A percentile compares a stretch with the other conserved stretches of the same genome.
Evolutionary conservation across 2,329 filamentous ascomycete genomes (phyloP).

Genomic region (Hypoxylon rubiginosum): DNA sequence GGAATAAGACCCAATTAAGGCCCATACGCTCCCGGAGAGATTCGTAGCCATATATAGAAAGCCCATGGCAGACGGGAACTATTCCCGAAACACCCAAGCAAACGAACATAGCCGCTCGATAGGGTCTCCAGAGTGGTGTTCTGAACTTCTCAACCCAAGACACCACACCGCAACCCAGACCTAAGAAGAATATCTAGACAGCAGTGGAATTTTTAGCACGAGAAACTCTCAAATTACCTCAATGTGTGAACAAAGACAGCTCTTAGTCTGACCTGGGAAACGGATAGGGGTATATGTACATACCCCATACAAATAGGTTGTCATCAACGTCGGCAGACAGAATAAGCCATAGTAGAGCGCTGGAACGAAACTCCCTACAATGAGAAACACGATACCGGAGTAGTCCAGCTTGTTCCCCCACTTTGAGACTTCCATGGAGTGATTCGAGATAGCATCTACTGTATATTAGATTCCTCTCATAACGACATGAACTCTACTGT

Average conservation of each 20-base stretch:
- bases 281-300: conserved; percentile 52
- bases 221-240: background rate
- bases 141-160: conserved; percentile 87
- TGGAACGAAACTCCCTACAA: conserved; percentile 91
- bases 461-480: conserved; percentile 17
- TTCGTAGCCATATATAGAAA: conserved; percentile 74
- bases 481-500: background rate
- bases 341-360: conserved; percentile 90
- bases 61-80: conserved; percentile 84
- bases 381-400: conserved; percentile 90
- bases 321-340: conserved; percentile 74
- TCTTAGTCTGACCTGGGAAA: background rate
- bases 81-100: conserved; percentile 86
- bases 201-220: conserved; percentile 6
- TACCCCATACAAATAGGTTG: conserved; percentile 81
- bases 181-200: conserved; percentile 80
- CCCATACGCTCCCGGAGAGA: conserved; percentile 81
- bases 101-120: conserved; percentile 91
- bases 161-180: conserved; percentile 79
- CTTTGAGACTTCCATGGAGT: conserved; percentile 80
- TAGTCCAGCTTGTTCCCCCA: conserved; percentile 97
- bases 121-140: conserved; percentile 84
- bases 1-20: conserved; percentile 81
- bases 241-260: background rate
- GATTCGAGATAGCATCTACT: conserved; percentile 80